Conservation (phyloP, 371 early-diverging fungal genomes). For the Neoconidiobolus thromboides region DNA sequence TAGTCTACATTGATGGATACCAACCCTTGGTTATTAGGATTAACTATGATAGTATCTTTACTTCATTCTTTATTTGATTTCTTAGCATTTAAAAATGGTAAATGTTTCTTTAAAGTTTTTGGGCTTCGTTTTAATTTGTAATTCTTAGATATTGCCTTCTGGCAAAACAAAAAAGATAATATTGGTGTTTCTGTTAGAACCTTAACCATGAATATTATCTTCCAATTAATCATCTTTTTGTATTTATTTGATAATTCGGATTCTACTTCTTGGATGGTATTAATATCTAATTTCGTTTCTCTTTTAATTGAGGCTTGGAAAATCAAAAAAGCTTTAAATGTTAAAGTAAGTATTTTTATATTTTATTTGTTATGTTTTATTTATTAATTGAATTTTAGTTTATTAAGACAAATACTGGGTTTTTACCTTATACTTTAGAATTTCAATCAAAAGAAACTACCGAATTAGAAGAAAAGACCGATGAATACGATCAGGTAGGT, state of each 20-base stretch:
- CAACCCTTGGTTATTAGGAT: conserved; percentile 56
- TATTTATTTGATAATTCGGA: conserved; percentile 74
- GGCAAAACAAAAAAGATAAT: conserved; percentile 60
- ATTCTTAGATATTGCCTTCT: conserved; percentile 64
- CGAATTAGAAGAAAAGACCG: conserved; percentile 51
- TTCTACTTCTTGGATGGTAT: conserved; percentile 73
- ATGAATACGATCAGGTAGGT: conserved; percentile 46
- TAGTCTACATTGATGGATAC: conserved; percentile 63
- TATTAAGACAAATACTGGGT: conserved; percentile 9
- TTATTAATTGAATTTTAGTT: conserved; percentile 9
- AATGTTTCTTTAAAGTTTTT: not conserved
- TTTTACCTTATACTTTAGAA: conserved; percentile 15
- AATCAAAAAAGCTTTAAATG: conserved; percentile 60
- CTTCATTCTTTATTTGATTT: conserved; percentile 83
- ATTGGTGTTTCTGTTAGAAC: conserved; percentile 73
- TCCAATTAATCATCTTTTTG: conserved; percentile 69
- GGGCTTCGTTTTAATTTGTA: not conserved
- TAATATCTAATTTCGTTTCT: conserved; percentile 58
- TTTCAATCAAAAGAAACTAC: conserved; percentile 18
- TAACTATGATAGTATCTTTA: conserved; percentile 59
- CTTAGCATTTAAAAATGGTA: conserved; percentile 87
- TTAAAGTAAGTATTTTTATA: conserved; percentile 17
- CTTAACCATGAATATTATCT: conserved; percentile 60
- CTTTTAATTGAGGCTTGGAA: conserved; percentile 83
- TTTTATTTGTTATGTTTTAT: not conserved